Evolutionary conservation across 2,329 filamentous ascomycete species (phyloP), one percentile per base, ranked within the genome.

Genomic region (Exophiala viscosa): DNA sequence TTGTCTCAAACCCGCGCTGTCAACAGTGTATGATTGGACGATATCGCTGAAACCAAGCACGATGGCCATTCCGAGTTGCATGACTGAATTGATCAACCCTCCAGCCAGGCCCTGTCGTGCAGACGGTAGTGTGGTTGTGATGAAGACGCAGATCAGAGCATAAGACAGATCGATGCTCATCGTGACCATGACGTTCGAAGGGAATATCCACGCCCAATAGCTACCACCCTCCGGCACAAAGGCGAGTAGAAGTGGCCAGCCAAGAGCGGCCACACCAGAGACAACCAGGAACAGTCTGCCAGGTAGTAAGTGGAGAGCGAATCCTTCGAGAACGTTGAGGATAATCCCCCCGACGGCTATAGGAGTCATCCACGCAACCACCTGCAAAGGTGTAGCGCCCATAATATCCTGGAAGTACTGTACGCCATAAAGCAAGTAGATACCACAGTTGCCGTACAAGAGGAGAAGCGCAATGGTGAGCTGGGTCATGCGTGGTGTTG

Each of bases 131-230:
- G 79, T 81, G 0, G 86, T 90, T 0, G 86, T 90, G 66, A 90
- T 86, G 69, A 88, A 91, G 54, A 91, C 80, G 62, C 87, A 90
- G 14, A 84, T 81, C 1, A 90, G 79, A 64, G 86, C 89, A 70
- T 85, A 90, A 5, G 82, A 83, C 49, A 90, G 82, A 63, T 92
- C 88, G 54, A 90, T 83, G 14, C 85, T 86, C 32, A 90, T 74
- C 0, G 87, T 91, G 10, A 78, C 79, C 57, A 83, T 81, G 3
- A 79, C 69, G 73, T 76, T 78, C 1, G 70, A 54, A 36, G 87
- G 85, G 63, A 91, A 89, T 17, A 88, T 76, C 63, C 80, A 90
- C 0, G 84, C 80, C 88, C 87, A 92, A 73, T 87, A 86, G 40
- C 73, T 78, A 0, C 74, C 76, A 2, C 74, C 70, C 1, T 71